Base-by-base conservation (phyloP, 805 yeast species). In the Nakazawaea peltata region DNA sequence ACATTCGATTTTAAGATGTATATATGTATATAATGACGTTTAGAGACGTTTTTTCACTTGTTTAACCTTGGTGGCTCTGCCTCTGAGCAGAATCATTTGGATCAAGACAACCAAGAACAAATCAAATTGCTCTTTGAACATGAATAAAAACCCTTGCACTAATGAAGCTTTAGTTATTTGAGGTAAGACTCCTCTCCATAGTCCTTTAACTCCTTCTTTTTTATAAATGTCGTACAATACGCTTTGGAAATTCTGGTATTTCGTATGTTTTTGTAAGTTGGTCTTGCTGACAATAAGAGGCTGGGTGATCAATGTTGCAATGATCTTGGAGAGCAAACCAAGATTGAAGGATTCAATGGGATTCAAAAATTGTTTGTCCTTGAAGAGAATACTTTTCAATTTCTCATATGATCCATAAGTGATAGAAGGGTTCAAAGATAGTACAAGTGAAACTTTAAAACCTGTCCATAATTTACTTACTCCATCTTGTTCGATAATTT, bases 241-340 rank as follows among this genome's bases (percentile, higher is more conserved):
- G 24, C 76, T 70, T 31, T 77, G 77, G 57, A 82, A 81, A 33
- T 68, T 62, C 32, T 66, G 63, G 50, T 77, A 74, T 33, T 46
- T 50, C 40, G 57, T 55, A 10, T 47, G 43, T 44, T 64, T 66
- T 57, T 85, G 95, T 41, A 84, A 70, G 72, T 82, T 73, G 12
- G 82, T 90, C 57, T 85, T 85, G 11, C 94, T 77, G 1, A 84
- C 82, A 49, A 85, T 85, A 55, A 85, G 62, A 2, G 95, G 95
- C 60, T 84, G 94, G 0, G 95, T 84, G 3, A 75, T 67, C 10
- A 84, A 30, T 0, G 95, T 85, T 5, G 95, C 94, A 53, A 82
- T 57, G 41, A 82, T 71, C 61, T 85, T 85, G 35, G 92, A 80
- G 28, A 81, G 41, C n/a, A 87, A 84, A 4, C 95, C 95, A 12